phyloP scores from a whole-genome alignment of 2,329 filamentous ascomycete genomes.

The Aaosphaeria arxii region DNA sequence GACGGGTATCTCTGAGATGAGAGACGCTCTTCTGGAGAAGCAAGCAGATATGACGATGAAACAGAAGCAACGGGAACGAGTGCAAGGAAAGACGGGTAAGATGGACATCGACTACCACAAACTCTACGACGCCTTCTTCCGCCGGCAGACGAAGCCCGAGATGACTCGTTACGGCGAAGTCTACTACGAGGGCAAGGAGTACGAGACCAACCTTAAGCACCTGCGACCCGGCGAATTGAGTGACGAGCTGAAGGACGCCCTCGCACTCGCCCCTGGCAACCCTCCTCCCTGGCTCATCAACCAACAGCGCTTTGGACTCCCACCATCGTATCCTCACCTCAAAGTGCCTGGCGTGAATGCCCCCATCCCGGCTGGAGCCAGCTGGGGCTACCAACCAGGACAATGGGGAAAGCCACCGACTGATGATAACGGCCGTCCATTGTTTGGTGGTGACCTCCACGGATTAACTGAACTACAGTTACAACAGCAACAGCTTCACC shows the following conservation, averaged over 20 bases:
- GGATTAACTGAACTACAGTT: conserved; percentile 67
- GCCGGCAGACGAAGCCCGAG: conserved; percentile 93
- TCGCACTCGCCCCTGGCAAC: conserved; percentile 89
- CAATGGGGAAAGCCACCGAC: conserved; percentile 95
- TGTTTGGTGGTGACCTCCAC: conserved; percentile 94
- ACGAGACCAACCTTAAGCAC: conserved; percentile 90
- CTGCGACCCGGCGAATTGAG: conserved; percentile 86
- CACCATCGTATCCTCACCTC: conserved; percentile 91
- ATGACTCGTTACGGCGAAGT: conserved; percentile 95
- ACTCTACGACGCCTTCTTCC: conserved; percentile 97
- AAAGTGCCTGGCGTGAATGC: conserved; percentile 94
- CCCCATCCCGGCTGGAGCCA: conserved; percentile 80
- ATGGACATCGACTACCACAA: conserved; percentile 98
- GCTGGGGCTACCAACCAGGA: conserved; percentile 93
- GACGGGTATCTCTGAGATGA: conserved; percentile 97
- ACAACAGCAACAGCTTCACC: conserved; percentile 51
- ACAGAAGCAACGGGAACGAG: conserved; percentile 91
- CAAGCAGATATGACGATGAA: conserved; percentile 89
- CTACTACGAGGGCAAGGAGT: conserved; percentile 99
- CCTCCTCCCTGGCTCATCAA: conserved; percentile 97
- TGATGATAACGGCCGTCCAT: conserved; percentile 85
- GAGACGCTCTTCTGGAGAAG: conserved; percentile 92
- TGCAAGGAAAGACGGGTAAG: conserved; percentile 94
- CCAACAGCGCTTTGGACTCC: conserved; percentile 89
- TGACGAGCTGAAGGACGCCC: conserved; percentile 84